Evolutionary conservation across 805 yeast genomes (phyloP).

Genomic region (Jamesozyma piceae): DNA sequence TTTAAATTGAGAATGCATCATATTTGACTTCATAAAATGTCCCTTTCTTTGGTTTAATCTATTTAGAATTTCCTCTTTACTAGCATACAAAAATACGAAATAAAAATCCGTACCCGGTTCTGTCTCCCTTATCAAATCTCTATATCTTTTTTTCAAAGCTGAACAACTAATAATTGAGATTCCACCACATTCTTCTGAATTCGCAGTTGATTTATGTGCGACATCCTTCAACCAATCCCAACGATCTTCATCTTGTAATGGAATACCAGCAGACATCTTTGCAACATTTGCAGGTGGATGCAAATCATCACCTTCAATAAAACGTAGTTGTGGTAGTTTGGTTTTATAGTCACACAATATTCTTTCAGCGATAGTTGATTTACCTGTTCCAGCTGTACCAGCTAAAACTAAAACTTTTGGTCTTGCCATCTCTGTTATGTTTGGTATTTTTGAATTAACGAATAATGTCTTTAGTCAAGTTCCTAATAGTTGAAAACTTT

Average conservation of each 20-base stretch:
- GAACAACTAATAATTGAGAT: constrained; percentile 68
- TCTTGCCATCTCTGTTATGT: constrained; percentile 6
- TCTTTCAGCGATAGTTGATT: constrained; percentile 61
- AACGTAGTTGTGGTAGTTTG: constrained; percentile 38
- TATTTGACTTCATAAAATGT: constrained; percentile 81
- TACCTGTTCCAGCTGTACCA: constrained; percentile 96
- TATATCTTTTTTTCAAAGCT: constrained; percentile 63
- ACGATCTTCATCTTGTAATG: constrained; percentile 82
- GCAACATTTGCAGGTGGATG: constrained; percentile 67
- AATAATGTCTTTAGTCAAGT: no score
- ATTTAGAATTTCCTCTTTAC: constrained; percentile 46
- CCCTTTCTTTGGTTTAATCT: constrained; percentile 58
- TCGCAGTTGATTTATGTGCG: constrained; percentile 33
- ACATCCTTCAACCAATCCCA: constrained; percentile 77
- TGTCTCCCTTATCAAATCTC: constrained; percentile 45
- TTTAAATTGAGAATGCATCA: constrained; percentile 72
- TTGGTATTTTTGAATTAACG: no score
- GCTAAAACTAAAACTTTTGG: constrained; percentile 55
- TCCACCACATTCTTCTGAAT: constrained; percentile 28
- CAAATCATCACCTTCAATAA: constrained; percentile 75
- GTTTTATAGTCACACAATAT: constrained; percentile 32
- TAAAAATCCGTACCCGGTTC: constrained; percentile 35
- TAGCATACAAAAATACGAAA: constrained; percentile 60
- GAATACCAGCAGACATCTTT: constrained; percentile 76
- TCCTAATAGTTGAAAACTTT: not conserved